phyloP scores from a whole-genome alignment of 345 rosid genomes.

The Geranium rotundifolium region DNA sequence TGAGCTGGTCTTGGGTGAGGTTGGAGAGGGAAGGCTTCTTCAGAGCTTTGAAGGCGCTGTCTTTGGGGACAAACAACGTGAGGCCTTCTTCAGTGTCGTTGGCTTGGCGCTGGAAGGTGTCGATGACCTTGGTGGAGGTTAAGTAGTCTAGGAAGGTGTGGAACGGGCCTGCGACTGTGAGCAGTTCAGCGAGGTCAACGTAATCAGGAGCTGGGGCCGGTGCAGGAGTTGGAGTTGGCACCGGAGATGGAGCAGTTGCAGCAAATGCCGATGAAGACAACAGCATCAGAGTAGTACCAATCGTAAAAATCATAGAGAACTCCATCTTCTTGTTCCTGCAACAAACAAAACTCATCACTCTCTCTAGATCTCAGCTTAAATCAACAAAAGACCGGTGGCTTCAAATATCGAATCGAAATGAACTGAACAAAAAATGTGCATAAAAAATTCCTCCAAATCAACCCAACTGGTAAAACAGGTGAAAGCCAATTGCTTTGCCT shows the following conservation, averaged over 20 bases:
- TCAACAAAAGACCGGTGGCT: no score
- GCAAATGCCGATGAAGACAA: constrained; percentile 31
- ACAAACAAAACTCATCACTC: constrained; percentile 2
- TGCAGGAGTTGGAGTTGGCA: constrained; percentile 60
- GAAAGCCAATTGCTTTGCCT: no score
- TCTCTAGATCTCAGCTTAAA: constrained; percentile 7
- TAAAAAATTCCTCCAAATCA: no score
- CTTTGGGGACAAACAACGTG: constrained; percentile 73
- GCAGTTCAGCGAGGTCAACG: constrained; percentile 68
- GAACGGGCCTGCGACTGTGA: constrained; percentile 79
- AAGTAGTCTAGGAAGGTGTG: constrained; percentile 62
- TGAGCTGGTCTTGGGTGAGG: constrained; percentile 60
- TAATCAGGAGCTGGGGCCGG: constrained; percentile 57
- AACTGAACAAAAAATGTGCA: no score
- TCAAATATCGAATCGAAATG: no score
- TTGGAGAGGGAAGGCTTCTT: constrained; percentile 60
- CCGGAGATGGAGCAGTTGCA: constrained; percentile 35
- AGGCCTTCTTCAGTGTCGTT: constrained; percentile 79
- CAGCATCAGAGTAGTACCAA: constrained; percentile 22
- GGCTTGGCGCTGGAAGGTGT: constrained; percentile 81
- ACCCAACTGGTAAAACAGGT: no score
- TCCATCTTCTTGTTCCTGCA: constrained; percentile 40
- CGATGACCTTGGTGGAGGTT: constrained; percentile 60
- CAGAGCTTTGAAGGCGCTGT: constrained; percentile 56
- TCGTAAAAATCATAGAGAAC: constrained; percentile 21